Conservation (phyloP, 225 moss, liverwort and hornwort genomes). For the Polytrichum formosum region DNA sequence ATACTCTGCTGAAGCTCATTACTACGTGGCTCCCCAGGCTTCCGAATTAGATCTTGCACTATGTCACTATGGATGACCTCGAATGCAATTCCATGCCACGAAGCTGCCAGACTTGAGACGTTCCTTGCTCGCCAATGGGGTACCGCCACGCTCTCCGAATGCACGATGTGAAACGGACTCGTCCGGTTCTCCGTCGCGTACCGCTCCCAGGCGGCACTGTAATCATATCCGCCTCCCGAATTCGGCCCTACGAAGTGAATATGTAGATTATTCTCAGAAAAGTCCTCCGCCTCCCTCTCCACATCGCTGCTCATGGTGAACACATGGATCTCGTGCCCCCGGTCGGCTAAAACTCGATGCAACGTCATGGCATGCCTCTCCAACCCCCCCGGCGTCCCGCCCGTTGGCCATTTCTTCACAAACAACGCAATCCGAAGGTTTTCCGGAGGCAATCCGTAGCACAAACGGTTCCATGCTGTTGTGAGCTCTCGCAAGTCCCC, state of each 20-base stretch:
- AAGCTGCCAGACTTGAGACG: conserved; percentile 66
- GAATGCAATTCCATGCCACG: conserved; percentile 98
- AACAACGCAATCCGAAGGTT: conserved; percentile 72
- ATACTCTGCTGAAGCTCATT: conserved; percentile 63
- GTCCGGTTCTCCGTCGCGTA: conserved; percentile 32
- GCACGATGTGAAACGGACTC: conserved; percentile 68
- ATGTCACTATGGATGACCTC: conserved; percentile 94
- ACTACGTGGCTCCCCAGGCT: conserved; percentile 66
- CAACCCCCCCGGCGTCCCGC: conserved; percentile 87
- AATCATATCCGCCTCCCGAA: conserved; percentile 52
- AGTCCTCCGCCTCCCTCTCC: conserved; percentile 25
- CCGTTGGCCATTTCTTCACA: conserved; percentile 97
- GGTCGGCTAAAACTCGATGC: conserved; percentile 78
- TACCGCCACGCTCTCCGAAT: conserved; percentile 90
- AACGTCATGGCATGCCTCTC: conserved; percentile 98
- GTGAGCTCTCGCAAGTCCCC: conserved; percentile 75
- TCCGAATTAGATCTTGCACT: conserved; percentile 86
- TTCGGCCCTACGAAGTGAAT: conserved; percentile 66
- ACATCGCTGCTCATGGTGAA: conserved; percentile 68
- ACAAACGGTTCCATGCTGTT: conserved; percentile 79
- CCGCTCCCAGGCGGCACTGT: conserved; percentile 55
- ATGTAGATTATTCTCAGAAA: conserved; percentile 60
- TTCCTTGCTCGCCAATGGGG: conserved; percentile 80
- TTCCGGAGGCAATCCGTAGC: conserved; percentile 57
- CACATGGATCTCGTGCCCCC: conserved; percentile 85